Base-by-base conservation (phyloP, 108 stramenopile species). In the Schizochytrium sp. region DNA sequence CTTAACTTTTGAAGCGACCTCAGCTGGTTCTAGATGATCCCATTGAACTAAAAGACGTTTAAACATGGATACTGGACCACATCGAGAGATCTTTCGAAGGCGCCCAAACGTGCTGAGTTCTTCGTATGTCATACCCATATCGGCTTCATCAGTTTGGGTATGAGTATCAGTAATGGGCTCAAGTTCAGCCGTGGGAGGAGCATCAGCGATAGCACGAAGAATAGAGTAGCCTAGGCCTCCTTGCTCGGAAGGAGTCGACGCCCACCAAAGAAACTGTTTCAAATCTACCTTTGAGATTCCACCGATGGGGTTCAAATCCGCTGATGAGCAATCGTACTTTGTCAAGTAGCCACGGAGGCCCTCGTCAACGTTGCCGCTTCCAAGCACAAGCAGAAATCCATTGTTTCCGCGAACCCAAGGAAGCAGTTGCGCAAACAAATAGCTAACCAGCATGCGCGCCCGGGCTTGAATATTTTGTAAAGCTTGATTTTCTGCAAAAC, bases 71-170 rank as follows among this genome's bases (percentile, higher is more conserved):
- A 98, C 97, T 3, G 98, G 97, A 41, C 97, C 98, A 90, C 97
- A 98, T 72, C 97, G 92, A 3, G 90, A 89, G 28, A 99, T 91
- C 92, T 98, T 98, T 53, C 99, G 94, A 60, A 99, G 92, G 8
- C 95, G 93, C 7, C 99, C 99, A 92, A 96, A 99, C 88, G 93
- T 90, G 8, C 98, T 96, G 89, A 99, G 93, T 88, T 99, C 99
- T 88, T 95, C 96, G 83, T 99, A 99, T 2, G 96, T 95, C 99
- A 99, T 99, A 49, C 99, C 99, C 99, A 99, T 99, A 90, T 99
- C 99, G 38, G 97, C 98, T 92, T 89, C 89, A 17, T 69, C 90
- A 4, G 61, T 91, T 19, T 90, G 72, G 61, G 88, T 88, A 87
- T 90, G 1, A 73, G 89, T 87, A 60, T 94, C 93, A 47, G 95